phyloP scores from a whole-genome alignment of 1,284 basidiomycete genomes.

The Volvariella surrecta region DNA sequence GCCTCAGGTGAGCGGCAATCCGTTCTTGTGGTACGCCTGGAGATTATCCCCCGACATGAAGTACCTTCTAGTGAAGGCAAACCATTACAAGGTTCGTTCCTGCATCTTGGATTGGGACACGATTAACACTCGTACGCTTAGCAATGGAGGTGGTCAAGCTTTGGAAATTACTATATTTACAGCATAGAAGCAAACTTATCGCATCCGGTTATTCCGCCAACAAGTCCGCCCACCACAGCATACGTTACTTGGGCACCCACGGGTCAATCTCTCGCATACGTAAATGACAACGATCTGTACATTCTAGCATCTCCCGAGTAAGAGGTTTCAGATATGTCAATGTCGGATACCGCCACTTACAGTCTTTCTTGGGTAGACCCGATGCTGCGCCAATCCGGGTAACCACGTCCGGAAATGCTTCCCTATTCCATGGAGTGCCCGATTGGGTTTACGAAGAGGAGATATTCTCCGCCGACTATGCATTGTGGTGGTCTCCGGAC shows the following conservation, averaged over 20 bases:
- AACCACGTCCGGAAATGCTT: constrained; percentile 74
- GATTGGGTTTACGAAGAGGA: constrained; percentile 99
- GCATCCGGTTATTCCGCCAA: constrained; percentile 57
- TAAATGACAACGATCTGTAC: constrained; percentile 79
- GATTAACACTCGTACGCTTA: constrained; percentile 17
- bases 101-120: not conserved
- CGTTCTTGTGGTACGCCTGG: constrained; percentile 56
- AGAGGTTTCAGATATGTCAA: constrained; percentile 14
- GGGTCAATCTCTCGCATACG: constrained; percentile 76
- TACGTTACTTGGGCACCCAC: constrained; percentile 84
- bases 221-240: constrained; percentile 60
- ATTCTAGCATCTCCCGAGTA: constrained; percentile 58
- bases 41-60: constrained; percentile 82
- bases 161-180: constrained; percentile 86
- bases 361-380: constrained; percentile 20
- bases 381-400: constrained; percentile 58
- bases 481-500: constrained; percentile 91
- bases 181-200: constrained; percentile 53
- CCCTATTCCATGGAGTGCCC: constrained; percentile 89
- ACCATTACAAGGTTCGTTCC: constrained; percentile 55
- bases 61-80: constrained; percentile 73
- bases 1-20: constrained; percentile 45
- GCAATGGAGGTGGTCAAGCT: constrained; percentile 91
- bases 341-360: not conserved
- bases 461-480: constrained; percentile 65